Conservation (phyloP, 345 rosid species). For the Carallia pectinifolia region DNA sequence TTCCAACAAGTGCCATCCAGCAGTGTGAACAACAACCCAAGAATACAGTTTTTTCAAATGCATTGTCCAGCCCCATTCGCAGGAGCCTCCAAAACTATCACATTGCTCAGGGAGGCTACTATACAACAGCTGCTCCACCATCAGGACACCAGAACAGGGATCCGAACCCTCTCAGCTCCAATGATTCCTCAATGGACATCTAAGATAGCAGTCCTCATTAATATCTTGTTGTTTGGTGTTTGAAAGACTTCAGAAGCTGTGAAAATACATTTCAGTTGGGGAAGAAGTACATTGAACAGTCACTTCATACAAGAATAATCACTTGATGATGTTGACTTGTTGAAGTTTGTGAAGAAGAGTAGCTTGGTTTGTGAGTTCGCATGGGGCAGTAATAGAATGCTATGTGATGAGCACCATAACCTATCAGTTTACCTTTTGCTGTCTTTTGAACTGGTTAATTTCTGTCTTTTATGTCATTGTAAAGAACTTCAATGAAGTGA, state of each 20-base stretch:
- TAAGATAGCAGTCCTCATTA: conserved; percentile 8
- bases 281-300: conserved; percentile 19
- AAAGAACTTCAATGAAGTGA: conserved; percentile 14
- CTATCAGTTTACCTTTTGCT: conserved; percentile 9
- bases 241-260: conserved; percentile 8
- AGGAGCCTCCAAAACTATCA: conserved; percentile 75
- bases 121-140: conserved; percentile 34
- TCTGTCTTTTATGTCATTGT: conserved; percentile 13
- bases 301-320: conserved; percentile 31
- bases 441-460: conserved; percentile 14
- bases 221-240: conserved; percentile 7
- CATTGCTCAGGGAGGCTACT: conserved; percentile 64
- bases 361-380: conserved; percentile 21
- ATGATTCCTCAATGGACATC: conserved; percentile 87
- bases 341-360: conserved; percentile 34
- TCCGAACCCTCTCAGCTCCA: conserved; percentile 55
- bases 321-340: conserved; percentile 25
- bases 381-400: conserved; percentile 16
- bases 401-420: conserved; percentile 16
- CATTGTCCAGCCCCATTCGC: conserved; percentile 72
- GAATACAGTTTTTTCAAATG: conserved; percentile 80
- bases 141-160: conserved; percentile 55
- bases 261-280: conserved; percentile 1
- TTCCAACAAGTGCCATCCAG: conserved; percentile 39
- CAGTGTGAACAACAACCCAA: conserved; percentile 68